These are phyloP conservation scores for Fusarium sp. DNA, from an alignment of 2,329 filamentous ascomycete genomes.

Conservation along the genomic window DNA sequence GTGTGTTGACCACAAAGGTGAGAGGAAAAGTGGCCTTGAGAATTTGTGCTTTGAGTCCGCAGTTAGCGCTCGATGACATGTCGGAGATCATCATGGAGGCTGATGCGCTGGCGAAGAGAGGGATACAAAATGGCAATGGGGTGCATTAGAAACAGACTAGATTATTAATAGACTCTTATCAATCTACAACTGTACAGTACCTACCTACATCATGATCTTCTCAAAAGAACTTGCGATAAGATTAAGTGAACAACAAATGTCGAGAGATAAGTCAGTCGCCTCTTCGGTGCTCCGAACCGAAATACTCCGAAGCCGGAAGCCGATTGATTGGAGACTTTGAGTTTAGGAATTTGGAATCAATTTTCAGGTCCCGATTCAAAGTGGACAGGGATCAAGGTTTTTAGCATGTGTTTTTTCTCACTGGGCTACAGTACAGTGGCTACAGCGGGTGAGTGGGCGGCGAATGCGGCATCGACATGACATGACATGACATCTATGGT, in stretches of 20 bases:
- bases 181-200: not conserved
- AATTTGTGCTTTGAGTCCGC: slow-evolving; percentile 17
- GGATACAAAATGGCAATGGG: not conserved
- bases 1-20: slow-evolving; percentile 10
- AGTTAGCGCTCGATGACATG: slow-evolving; percentile 14
- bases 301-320: slow-evolving; percentile 13
- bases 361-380: not conserved
- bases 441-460: not conserved
- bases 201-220: not conserved
- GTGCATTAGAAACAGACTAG: not conserved
- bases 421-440: not conserved
- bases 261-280: too few relatives aligned
- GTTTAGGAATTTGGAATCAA: slow-evolving; percentile 25
- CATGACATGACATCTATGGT: not conserved
- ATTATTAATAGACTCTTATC: slow-evolving; percentile 17
- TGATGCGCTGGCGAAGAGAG: not conserved
- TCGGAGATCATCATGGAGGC: slow-evolving; percentile 13
- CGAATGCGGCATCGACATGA: slow-evolving; percentile 10
- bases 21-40: slow-evolving; percentile 5
- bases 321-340: not conserved
- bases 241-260: too few relatives aligned
- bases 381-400: slow-evolving; percentile 7
- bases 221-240: not conserved
- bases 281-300: slow-evolving; percentile 13
- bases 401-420: slow-evolving; percentile 19